Conservation (phyloP, 1,139 yeast genomes). For the Saccharomyces uvarum region DNA sequence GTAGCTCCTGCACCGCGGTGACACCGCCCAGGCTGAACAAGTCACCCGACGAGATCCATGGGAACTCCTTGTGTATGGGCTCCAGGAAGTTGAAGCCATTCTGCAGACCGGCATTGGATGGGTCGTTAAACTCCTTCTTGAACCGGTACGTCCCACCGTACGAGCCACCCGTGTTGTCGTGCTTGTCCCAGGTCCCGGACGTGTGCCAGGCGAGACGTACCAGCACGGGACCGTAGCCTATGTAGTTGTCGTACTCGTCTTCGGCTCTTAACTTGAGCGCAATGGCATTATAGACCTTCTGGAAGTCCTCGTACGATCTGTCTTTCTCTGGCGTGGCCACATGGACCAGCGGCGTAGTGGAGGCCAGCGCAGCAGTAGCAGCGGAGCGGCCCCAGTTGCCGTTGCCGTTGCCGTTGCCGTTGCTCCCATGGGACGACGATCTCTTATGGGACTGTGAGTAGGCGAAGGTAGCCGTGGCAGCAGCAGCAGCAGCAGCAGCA, state of each 20-base stretch:
- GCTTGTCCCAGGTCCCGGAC: constrained; percentile 60
- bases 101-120: constrained; percentile 68
- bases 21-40: constrained; percentile 86
- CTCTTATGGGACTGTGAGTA: background rate
- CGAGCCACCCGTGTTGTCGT: constrained; percentile 65
- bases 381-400: background rate
- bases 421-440: background rate
- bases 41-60: constrained; percentile 83
- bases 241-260: constrained; percentile 68
- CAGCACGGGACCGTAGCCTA: constrained; percentile 62
- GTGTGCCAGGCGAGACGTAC: constrained; percentile 72
- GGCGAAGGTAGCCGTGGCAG: constrained; percentile 9
- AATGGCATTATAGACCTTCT: constrained; percentile 72
- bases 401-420: constrained; percentile 4
- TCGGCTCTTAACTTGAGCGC: constrained; percentile 65
- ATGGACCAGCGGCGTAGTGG: constrained; percentile 9
- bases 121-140: constrained; percentile 56
- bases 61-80: constrained; percentile 49
- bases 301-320: constrained; percentile 47
- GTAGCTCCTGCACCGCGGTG: constrained; percentile 73
- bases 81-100: constrained; percentile 58
- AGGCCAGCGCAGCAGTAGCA: background rate
- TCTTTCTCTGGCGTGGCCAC: constrained; percentile 20
- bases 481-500: constrained; percentile 21
- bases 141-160: constrained; percentile 78